phyloP scores from a whole-genome alignment of 441 rosid species.

The Adansonia grandidieri region DNA sequence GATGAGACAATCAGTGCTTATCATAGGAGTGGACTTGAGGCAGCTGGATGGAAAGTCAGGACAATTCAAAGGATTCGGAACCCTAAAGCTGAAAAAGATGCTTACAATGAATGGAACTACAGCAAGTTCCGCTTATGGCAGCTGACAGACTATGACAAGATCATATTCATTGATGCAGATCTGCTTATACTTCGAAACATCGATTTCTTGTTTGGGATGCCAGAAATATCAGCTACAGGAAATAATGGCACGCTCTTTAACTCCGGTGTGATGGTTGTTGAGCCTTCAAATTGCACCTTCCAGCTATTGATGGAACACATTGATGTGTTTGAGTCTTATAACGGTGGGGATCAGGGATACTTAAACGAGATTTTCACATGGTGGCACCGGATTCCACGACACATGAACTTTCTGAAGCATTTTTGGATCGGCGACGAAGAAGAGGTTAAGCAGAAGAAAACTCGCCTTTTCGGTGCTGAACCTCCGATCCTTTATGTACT shows the following conservation, averaged over 20 bases:
- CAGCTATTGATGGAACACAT: conserved; percentile 87
- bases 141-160: conserved; percentile 83
- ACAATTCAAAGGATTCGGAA: conserved; percentile 83
- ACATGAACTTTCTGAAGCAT: conserved; percentile 86
- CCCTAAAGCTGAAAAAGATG: conserved; percentile 93
- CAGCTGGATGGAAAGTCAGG: conserved; percentile 90
- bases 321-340: conserved; percentile 85
- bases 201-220: conserved; percentile 85
- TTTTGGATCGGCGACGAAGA: conserved; percentile 91
- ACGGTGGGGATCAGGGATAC: conserved; percentile 95
- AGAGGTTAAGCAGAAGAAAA: conserved; percentile 69
- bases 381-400: conserved; percentile 93
- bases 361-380: conserved; percentile 87
- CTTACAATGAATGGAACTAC: conserved; percentile 95
- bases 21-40: conserved; percentile 89
- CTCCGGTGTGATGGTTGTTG: conserved; percentile 91
- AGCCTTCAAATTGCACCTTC: conserved; percentile 92
- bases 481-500: conserved; percentile 82
- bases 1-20: conserved; percentile 76
- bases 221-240: conserved; percentile 90
- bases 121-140: conserved; percentile 95
- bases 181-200: conserved; percentile 82
- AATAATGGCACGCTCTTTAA: conserved; percentile 82
- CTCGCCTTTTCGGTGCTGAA: conserved; percentile 70
- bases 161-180: conserved; percentile 91